Conservation (phyloP, 2,329 filamentous ascomycete genomes). For the Magnaporthiopsis rhizophila region DNA sequence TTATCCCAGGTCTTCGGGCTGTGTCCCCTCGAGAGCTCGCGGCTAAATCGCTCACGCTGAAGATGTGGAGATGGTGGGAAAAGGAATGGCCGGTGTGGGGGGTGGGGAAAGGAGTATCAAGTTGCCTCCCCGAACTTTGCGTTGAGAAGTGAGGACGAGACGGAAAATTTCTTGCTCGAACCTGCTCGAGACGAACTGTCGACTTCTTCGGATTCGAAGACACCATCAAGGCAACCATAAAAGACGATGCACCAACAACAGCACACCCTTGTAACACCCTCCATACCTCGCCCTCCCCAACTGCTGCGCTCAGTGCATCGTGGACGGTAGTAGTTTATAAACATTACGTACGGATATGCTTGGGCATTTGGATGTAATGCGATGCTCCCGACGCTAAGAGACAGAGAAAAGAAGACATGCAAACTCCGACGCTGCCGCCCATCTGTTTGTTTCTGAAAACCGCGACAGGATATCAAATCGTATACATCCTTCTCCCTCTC, state of each 20-base stretch:
- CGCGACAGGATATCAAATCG: background rate
- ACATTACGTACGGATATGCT: background rate
- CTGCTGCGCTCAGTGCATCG: background rate
- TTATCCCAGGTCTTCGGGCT: background rate
- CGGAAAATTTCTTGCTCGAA: background rate
- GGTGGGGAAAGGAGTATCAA: background rate
- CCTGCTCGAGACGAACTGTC: background rate
- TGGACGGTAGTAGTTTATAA: background rate
- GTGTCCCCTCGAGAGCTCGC: background rate
- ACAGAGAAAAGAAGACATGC: background rate
- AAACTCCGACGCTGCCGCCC: background rate
- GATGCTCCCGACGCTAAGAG: background rate
- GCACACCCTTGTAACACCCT: background rate
- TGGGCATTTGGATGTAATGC: background rate
- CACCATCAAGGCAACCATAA: too few relatives aligned
- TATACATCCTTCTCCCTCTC: background rate
- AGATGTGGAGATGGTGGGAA: background rate
- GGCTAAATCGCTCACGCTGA: background rate
- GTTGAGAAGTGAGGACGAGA: background rate
- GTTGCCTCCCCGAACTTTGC: too few relatives aligned
- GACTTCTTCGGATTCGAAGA: too few relatives aligned
- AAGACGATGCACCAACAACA: background rate
- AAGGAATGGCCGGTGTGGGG: background rate
- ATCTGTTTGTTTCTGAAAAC: background rate
- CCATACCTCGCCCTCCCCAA: too few relatives aligned